Evolutionary conservation across 2,329 filamentous ascomycete species (phyloP).

Genomic region (Ophiostoma sp.): DNA sequence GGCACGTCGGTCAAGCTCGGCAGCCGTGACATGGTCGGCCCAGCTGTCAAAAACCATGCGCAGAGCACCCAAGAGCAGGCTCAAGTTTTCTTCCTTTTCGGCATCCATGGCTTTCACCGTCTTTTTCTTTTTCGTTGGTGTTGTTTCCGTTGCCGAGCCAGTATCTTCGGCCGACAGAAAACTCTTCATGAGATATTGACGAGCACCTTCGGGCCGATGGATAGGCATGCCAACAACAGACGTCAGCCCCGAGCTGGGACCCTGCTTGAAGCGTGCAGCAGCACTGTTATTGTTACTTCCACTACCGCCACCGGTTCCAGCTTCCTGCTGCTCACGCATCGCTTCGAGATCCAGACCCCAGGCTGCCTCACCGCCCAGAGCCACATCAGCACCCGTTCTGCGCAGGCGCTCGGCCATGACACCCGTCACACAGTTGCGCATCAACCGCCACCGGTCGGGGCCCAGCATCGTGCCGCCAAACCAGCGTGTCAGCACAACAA

Average conservation of each 20-base stretch:
- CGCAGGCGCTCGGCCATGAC: slow-evolving; percentile 55
- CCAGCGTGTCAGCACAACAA: slow-evolving; percentile 63
- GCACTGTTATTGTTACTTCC: slow-evolving; percentile 21
- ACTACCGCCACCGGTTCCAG: background rate
- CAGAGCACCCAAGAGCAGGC: slow-evolving; percentile 67
- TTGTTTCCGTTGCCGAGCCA: slow-evolving; percentile 27
- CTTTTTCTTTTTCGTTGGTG: slow-evolving; percentile 50
- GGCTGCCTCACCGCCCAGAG: slow-evolving; percentile 53
- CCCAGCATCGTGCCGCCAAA: slow-evolving; percentile 63
- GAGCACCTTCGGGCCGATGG: slow-evolving; percentile 70
- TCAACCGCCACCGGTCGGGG: slow-evolving; percentile 62
- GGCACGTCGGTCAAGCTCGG: slow-evolving; percentile 72
- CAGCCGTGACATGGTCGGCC: slow-evolving; percentile 59
- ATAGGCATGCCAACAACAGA: slow-evolving; percentile 63
- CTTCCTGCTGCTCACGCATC: slow-evolving; percentile 42
- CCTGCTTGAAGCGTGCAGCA: slow-evolving; percentile 27
- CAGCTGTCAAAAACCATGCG: slow-evolving; percentile 74
- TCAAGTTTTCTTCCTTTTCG: slow-evolving; percentile 69
- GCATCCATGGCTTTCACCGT: slow-evolving; percentile 52
- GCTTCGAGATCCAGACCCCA: slow-evolving; percentile 62
- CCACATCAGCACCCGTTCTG: slow-evolving; percentile 44
- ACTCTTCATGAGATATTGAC: slow-evolving; percentile 57
- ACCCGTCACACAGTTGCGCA: slow-evolving; percentile 57
- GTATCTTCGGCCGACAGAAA: slow-evolving; percentile 51
- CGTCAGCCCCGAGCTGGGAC: slow-evolving; percentile 35